These are phyloP conservation scores for Aspergillus panamensis DNA, from an alignment of 495 filamentous ascomycete species.

Conservation along the genomic window DNA sequence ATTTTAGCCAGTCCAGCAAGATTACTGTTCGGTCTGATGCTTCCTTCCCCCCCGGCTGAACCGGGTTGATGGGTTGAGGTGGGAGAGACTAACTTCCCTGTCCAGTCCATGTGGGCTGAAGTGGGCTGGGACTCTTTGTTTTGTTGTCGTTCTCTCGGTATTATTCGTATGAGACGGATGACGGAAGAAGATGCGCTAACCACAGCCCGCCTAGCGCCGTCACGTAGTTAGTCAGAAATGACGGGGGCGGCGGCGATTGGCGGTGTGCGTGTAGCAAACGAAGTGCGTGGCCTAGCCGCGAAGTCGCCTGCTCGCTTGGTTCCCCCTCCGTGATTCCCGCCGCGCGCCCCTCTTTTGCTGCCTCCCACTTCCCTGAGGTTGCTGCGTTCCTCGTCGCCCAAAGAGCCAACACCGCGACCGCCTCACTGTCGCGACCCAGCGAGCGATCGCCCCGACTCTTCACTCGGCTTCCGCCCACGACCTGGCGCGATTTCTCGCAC, in stretches of 20 bases:
- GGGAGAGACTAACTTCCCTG: slow-evolving; percentile 1
- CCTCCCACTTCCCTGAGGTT: slow-evolving; percentile 18
- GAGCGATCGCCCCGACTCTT: slow-evolving; percentile 27
- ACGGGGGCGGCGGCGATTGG: slow-evolving; percentile 13
- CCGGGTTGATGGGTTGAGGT: slow-evolving; percentile 25
- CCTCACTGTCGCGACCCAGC: slow-evolving; percentile 31
- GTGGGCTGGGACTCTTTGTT: slow-evolving; percentile 22
- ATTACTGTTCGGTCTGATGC: neutral
- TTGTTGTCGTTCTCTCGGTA: slow-evolving; percentile 14
- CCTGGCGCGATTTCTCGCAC: slow-evolving; percentile 21
- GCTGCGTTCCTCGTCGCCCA: slow-evolving; percentile 18
- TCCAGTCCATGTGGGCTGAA: slow-evolving; percentile 25
- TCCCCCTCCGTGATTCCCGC: slow-evolving; percentile 26
- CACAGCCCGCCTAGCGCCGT: slow-evolving; percentile 11
- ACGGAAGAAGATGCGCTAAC: slow-evolving; percentile 18
- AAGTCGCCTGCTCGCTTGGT: slow-evolving; percentile 14
- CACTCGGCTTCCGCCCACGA: slow-evolving; percentile 24
- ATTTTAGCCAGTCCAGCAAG: slow-evolving; percentile 11
- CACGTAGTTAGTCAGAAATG: slow-evolving; percentile 23
- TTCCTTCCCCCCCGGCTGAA: slow-evolving; percentile 23
- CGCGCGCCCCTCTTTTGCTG: slow-evolving; percentile 21
- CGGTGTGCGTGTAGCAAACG: slow-evolving; percentile 13
- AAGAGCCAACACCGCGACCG: slow-evolving; percentile 25
- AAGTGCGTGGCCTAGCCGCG: slow-evolving; percentile 16
- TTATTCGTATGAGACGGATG: slow-evolving; percentile 20